A percentile compares a stretch with the other conserved stretches of the same genome.
Evolutionary conservation across 2,329 filamentous ascomycete genomes (phyloP).

Genomic region (Thermoascus crustaceus): DNA sequence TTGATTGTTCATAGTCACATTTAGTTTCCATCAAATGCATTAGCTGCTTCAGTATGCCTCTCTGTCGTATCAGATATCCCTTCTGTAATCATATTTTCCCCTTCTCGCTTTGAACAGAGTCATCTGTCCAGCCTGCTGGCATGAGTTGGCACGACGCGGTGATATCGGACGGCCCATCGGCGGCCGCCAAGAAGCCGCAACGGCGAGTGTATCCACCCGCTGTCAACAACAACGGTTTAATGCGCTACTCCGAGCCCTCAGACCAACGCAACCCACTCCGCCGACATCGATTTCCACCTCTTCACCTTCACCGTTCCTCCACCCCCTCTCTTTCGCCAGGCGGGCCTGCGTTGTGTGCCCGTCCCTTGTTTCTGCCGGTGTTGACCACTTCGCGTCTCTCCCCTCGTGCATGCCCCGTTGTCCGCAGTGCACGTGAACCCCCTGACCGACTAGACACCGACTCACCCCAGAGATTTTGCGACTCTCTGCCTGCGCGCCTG

Average conservation of each 20-base stretch:
- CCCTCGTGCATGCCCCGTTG: not conserved
- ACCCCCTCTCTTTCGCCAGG: not conserved
- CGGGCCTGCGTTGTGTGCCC: not conserved
- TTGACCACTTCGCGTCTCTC: not conserved
- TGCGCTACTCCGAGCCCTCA: not conserved
- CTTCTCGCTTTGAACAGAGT: too few species aligned
- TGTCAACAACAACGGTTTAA: slow-evolving; percentile 5
- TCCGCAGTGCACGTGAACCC: slow-evolving; percentile 5
- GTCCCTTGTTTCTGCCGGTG: not conserved
- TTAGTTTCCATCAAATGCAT: too few species aligned
- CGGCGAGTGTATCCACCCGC: not conserved
- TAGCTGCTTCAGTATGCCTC: too few species aligned
- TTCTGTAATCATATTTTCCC: not conserved
- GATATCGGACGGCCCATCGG: not conserved
- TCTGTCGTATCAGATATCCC: not conserved
- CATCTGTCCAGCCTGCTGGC: too few species aligned
- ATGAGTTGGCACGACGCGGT: slow-evolving; percentile 1
- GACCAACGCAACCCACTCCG: not conserved
- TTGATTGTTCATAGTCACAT: slow-evolving; percentile 3
- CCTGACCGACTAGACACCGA: slow-evolving; percentile 6
- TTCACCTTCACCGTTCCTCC: not conserved
- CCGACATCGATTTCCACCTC: not conserved
- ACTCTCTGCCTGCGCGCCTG: not conserved
- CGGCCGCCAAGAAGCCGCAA: slow-evolving; percentile 1
- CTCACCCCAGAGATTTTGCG: slow-evolving; percentile 1